phyloP scores from a whole-genome alignment of 2,329 filamentous ascomycete species.

The Fusarium brachygibbosum region DNA sequence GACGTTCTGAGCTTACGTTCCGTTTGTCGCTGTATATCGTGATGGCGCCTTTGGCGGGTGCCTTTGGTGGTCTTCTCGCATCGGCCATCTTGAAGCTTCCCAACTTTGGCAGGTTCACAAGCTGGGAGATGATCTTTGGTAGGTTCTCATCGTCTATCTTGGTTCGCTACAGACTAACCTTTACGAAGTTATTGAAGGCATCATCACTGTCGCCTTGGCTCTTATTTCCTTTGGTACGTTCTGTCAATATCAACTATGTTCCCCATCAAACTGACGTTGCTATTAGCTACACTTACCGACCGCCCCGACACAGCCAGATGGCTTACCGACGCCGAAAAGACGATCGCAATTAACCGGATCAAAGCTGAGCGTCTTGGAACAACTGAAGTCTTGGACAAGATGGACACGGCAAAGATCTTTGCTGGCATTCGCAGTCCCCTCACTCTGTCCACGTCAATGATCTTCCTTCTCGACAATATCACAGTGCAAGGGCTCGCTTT shows the following conservation, averaged over 20 bases:
- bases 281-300: conserved; percentile 72
- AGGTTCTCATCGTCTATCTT: accelerated
- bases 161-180: accelerated
- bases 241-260: accelerated
- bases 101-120: conserved; percentile 66
- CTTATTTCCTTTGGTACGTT: conserved; percentile 56
- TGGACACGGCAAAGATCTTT: conserved; percentile 70
- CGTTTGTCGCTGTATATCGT: conserved; percentile 74
- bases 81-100: conserved; percentile 72
- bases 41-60: conserved; percentile 74
- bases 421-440: conserved; percentile 75
- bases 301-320: conserved; percentile 75
- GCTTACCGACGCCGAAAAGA: conserved; percentile 73
- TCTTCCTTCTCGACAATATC: conserved; percentile 76
- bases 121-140: conserved; percentile 77
- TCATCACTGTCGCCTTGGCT: conserved; percentile 66
- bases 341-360: conserved; percentile 72
- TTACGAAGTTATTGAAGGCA: conserved; percentile 70
- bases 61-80: conserved; percentile 75
- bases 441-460: conserved; percentile 61
- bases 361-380: conserved; percentile 69
- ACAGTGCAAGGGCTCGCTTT: conserved; percentile 80
- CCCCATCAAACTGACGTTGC: not conserved
- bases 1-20: conserved; percentile 72
- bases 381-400: conserved; percentile 68